These are phyloP conservation scores for Penicillium olsonii DNA, from an alignment of 2,329 filamentous ascomycete genomes.

Conservation along the genomic window DNA sequence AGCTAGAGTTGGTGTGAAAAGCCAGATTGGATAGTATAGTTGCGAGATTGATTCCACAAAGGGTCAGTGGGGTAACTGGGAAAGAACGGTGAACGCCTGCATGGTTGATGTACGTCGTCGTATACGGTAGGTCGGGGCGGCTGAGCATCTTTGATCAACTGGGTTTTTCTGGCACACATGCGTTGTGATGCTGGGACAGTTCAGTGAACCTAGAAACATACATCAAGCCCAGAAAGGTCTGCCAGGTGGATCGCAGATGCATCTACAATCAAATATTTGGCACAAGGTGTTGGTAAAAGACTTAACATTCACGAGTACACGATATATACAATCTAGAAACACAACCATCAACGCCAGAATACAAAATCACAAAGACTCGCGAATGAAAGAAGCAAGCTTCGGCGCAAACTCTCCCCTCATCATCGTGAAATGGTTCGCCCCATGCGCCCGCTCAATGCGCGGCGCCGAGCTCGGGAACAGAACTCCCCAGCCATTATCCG, in stretches of 20 bases:
- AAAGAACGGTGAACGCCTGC: slow-evolving; percentile 15
- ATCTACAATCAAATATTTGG: too few relatives aligned
- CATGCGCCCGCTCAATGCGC: background rate
- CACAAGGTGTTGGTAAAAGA: too few relatives aligned
- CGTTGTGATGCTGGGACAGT: too few relatives aligned
- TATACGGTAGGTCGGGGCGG: background rate
- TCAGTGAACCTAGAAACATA: too few relatives aligned
- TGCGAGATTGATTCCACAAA: background rate
- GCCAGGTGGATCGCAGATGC: too few relatives aligned
- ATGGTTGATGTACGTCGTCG: background rate
- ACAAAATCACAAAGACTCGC: background rate
- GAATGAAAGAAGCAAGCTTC: background rate
- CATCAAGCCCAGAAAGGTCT: too few relatives aligned
- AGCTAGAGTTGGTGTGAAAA: background rate
- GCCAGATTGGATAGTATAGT: background rate
- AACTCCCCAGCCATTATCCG: slow-evolving; percentile 8
- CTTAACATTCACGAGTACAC: too few relatives aligned
- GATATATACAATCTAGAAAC: background rate
- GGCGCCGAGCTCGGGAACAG: slow-evolving; percentile 5
- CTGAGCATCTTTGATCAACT: background rate
- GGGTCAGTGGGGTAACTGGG: background rate
- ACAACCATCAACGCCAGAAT: background rate
- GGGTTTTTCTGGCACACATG: too few relatives aligned
- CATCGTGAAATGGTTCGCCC: background rate
- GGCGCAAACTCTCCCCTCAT: background rate